Evolutionary conservation across 2,329 filamentous ascomycete species (phyloP), one percentile per base, ranked within the genome.

Genomic region (Colletotrichum spaethianum): DNA sequence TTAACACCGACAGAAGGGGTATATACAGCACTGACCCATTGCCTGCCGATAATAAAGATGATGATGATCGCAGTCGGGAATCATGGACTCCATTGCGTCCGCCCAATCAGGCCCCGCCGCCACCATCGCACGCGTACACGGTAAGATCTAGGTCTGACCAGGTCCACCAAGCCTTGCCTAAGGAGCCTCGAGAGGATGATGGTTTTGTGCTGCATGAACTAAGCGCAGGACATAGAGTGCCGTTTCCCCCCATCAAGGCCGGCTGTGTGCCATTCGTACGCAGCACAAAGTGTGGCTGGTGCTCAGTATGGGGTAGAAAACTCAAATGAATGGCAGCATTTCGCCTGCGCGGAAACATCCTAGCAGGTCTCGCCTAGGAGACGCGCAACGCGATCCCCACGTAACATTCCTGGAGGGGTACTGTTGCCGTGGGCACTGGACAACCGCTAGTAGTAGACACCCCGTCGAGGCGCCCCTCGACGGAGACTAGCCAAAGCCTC

Each of bases 301-400:
- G 68, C 63, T 56, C 46, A 62, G 56, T 61, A 67, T 52, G 67
- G 62, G 63, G 33, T 42, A 26, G 20, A 65, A 36, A 65, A 70
- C 44, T 18, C 36, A 53, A 60, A 60, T 53, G 31, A 44, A 38
- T 46, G 50, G 48, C 38, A 68, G 23, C 31, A 38, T 26, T 50
- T 52, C 59, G 65, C 40, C 66, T 64, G 48, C 23, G 40, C 33
- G 42, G 52, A 42, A 16, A 33, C 42, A 36, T 16, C 40, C 44
- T 40, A 42, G 50, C n/a, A 50, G 36, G 63, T 50, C 68, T 67
- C 68, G 56, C 56, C 64, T 67, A 52, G 18, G 64, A 70, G 63
- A 71, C 64, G 68, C 62, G 67, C 67, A 70, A 70, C 67, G 62
- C 67, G 67, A 38, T 70, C 67, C 31, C 66, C 62, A 70, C 62